A percentile compares a stretch with the other conserved stretches of the same genome.
phyloP scores from a whole-genome alignment of 768 basidiomycete species.

The Lactarius pseudohatsudake region DNA sequence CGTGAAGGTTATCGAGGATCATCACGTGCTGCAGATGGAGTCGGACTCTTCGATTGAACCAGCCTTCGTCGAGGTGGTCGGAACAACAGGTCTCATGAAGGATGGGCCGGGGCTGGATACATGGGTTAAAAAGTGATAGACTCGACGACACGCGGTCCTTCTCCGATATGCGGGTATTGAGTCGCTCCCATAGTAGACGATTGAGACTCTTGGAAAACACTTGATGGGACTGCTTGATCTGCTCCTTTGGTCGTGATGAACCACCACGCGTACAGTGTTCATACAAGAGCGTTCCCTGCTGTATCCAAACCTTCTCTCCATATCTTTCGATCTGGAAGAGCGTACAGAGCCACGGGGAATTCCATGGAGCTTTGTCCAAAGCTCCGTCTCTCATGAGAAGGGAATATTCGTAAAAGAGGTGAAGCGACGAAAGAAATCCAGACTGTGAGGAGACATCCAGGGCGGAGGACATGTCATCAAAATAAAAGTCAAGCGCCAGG shows the following conservation, averaged over 20 bases:
- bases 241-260: not conserved
- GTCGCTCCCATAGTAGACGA: constrained; percentile 7
- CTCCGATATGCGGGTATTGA: not conserved
- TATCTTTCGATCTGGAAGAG: constrained; percentile 20
- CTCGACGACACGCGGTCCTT: not conserved
- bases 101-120: constrained; percentile 31
- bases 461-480: constrained; percentile 18
- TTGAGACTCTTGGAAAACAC: not conserved
- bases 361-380: constrained; percentile 18
- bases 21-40: constrained; percentile 51
- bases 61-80: constrained; percentile 33
- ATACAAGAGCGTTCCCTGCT: constrained; percentile 6
- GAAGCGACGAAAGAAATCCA: constrained; percentile 9
- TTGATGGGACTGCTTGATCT: constrained; percentile 4
- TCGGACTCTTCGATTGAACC: constrained; percentile 45
- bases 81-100: constrained; percentile 40
- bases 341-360: constrained; percentile 10
- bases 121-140: constrained; percentile 15
- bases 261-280: not conserved
- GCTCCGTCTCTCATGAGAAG: constrained; percentile 16
- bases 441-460: constrained; percentile 19
- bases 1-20: constrained; percentile 42
- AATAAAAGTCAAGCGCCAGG: constrained; percentile 14
- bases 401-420: constrained; percentile 18
- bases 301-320: constrained; percentile 4